These are phyloP conservation scores for Verticillium isaacii DNA, from an alignment of 2,329 filamentous ascomycete species.

Conservation along the genomic window DNA sequence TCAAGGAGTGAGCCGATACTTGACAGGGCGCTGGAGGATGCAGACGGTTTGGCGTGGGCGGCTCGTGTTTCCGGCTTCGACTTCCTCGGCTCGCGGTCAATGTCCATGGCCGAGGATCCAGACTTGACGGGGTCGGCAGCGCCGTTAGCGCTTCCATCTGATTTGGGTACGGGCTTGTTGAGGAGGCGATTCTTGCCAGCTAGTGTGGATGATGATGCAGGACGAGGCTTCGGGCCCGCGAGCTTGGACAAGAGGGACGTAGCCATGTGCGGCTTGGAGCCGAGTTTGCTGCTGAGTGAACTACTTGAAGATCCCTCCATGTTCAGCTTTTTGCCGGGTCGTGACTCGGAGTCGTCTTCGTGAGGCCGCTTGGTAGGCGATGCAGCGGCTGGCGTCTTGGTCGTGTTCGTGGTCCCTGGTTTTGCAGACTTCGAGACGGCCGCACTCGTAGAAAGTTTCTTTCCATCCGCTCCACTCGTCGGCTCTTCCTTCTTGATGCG, in stretches of 20 bases:
- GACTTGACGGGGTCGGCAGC: not conserved
- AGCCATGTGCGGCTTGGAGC: constrained; percentile 27
- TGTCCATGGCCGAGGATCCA: constrained; percentile 8
- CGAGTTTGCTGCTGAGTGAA: constrained; percentile 33
- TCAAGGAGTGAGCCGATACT: constrained; percentile 52
- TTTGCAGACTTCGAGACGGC: constrained; percentile 8
- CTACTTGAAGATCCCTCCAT: constrained; percentile 29
- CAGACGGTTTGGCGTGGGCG: constrained; percentile 22
- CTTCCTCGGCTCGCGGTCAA: constrained; percentile 11
- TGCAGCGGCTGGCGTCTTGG: constrained; percentile 23
- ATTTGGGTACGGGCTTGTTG: constrained; percentile 30
- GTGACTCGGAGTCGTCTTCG: constrained; percentile 34
- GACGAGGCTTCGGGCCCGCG: constrained; percentile 21
- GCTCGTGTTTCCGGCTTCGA: constrained; percentile 25
- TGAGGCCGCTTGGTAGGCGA: constrained; percentile 29
- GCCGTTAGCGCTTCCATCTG: constrained; percentile 14
- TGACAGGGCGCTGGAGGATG: constrained; percentile 32
- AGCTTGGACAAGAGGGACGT: constrained; percentile 18
- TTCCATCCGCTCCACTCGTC: constrained; percentile 18
- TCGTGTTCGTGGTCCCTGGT: constrained; percentile 24
- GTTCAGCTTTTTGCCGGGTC: constrained; percentile 36
- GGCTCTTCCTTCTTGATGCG: constrained; percentile 34
- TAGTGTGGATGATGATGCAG: constrained; percentile 27
- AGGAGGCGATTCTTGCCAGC: constrained; percentile 43
- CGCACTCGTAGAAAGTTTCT: constrained; percentile 14